These are phyloP conservation scores for Arachnomyces sp. DNA, from an alignment of 2,329 filamentous ascomycete genomes.

Conservation along the genomic window DNA sequence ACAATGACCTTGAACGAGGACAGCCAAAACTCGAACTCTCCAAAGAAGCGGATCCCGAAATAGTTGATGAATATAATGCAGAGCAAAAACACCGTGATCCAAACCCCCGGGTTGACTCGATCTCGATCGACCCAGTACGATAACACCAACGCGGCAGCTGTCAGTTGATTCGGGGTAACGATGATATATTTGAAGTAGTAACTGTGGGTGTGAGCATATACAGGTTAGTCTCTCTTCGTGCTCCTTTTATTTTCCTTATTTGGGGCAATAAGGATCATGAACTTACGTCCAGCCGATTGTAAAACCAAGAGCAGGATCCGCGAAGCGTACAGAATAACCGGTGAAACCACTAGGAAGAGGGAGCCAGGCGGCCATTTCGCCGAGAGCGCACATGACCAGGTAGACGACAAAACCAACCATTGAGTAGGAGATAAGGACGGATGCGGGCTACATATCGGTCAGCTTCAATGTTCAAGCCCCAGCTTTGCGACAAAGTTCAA, in stretches of 20 bases:
- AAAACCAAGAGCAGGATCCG: conserved; percentile 73
- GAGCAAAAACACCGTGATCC: conserved; percentile 63
- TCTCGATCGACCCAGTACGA: conserved; percentile 64
- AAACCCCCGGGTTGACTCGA: conserved; percentile 66
- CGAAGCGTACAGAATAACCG: conserved; percentile 70
- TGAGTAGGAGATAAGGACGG: conserved; percentile 37
- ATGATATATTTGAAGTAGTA: conserved; percentile 73
- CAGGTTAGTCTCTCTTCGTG: not conserved
- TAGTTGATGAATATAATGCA: conserved; percentile 59
- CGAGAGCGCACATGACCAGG: conserved; percentile 71
- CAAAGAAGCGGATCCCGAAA: conserved; percentile 61
- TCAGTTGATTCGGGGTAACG: conserved; percentile 75
- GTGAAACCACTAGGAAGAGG: conserved; percentile 72
- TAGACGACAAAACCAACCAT: conserved; percentile 55
- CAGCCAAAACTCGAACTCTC: conserved; percentile 56
- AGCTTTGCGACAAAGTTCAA: not conserved
- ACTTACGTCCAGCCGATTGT: conserved; percentile 61
- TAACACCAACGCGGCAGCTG: conserved; percentile 69
- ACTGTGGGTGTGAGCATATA: conserved; percentile 15
- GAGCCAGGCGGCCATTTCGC: conserved; percentile 78
- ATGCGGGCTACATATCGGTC: conserved; percentile 22
- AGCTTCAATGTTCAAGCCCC: conserved; percentile 6
- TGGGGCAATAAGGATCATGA: conserved; percentile 2
- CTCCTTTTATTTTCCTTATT: conserved; percentile 2
- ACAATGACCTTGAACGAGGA: conserved; percentile 60